Conservation (phyloP, 306 rosid species). For the Begonia peltatifolia region DNA sequence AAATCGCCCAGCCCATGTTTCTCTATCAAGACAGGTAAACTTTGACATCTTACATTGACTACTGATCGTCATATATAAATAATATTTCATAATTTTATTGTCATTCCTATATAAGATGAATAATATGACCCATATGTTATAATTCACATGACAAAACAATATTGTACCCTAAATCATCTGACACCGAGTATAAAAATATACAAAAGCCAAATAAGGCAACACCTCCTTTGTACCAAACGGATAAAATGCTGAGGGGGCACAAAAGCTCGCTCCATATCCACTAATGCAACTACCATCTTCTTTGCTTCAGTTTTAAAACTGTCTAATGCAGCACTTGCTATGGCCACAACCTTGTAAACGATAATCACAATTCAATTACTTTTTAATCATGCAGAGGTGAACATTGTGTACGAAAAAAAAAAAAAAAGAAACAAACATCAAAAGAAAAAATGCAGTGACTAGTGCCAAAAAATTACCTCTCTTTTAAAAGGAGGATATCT, state of each 20-base stretch:
- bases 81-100: too few relatives aligned
- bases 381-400: not conserved
- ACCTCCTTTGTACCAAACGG: constrained; percentile 92
- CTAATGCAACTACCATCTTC: constrained; percentile 96
- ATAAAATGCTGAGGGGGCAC: constrained; percentile 98
- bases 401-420: constrained; percentile 1
- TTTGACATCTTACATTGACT: too few relatives aligned
- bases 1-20: too few relatives aligned
- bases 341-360: constrained; percentile 53
- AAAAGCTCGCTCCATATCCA: constrained; percentile 99
- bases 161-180: too few relatives aligned
- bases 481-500: constrained; percentile 95
- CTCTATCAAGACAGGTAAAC: too few relatives aligned
- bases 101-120: too few relatives aligned
- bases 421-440: constrained; percentile 1
- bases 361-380: constrained; percentile 1
- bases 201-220: not conserved
- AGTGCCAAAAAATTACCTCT: constrained; percentile 29
- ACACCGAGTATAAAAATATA: too few relatives aligned
- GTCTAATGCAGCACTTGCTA: constrained; percentile 81
- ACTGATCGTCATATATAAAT: too few relatives aligned
- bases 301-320: constrained; percentile 78
- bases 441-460: too few relatives aligned
- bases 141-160: too few relatives aligned
- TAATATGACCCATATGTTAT: too few relatives aligned